Evolutionary conservation across 2,329 filamentous ascomycete species (phyloP).

Genomic region (Westerdykella sp.): DNA sequence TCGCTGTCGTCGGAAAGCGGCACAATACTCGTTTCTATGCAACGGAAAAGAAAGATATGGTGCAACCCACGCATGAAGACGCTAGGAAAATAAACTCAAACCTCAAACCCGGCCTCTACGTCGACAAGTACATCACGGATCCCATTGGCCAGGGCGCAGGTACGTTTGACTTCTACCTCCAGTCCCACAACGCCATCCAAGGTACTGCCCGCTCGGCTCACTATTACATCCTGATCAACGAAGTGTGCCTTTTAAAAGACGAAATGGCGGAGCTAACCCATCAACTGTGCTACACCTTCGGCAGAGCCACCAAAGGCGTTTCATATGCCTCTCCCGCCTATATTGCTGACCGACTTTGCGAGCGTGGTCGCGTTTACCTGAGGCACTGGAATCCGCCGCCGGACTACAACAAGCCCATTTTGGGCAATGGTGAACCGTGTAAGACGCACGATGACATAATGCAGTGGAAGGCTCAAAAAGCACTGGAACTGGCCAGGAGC

Average conservation of each 20-base stretch:
- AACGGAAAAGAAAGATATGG: neutral
- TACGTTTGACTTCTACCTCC: conserved; percentile 47
- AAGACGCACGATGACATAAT: too few relatives aligned
- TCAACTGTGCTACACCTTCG: conserved; percentile 32
- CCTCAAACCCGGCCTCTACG: conserved; percentile 22
- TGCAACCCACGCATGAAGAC: neutral
- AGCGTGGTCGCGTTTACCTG: conserved; percentile 29
- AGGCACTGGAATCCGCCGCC: conserved; percentile 5
- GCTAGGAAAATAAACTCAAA: conserved; percentile 11
- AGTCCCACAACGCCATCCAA: conserved; percentile 25
- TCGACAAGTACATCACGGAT: conserved; percentile 25
- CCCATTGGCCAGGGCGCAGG: conserved; percentile 3
- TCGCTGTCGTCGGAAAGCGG: conserved; percentile 37
- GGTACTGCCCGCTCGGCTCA: conserved; percentile 29
- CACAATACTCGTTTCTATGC: conserved; percentile 41
- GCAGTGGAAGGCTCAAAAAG: neutral
- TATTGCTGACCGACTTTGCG: conserved; percentile 37
- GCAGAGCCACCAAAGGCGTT: conserved; percentile 23
- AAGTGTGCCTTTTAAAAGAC: conserved; percentile 8
- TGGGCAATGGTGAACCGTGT: too few relatives aligned
- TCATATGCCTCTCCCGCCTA: conserved; percentile 22
- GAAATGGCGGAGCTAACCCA: conserved; percentile 16
- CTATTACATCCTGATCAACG: conserved; percentile 30
- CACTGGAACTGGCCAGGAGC: neutral
- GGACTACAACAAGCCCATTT: too few relatives aligned